These are phyloP conservation scores for Colletotrichum sansevieriae DNA, from an alignment of 2,329 filamentous ascomycete genomes.

Conservation along the genomic window DNA sequence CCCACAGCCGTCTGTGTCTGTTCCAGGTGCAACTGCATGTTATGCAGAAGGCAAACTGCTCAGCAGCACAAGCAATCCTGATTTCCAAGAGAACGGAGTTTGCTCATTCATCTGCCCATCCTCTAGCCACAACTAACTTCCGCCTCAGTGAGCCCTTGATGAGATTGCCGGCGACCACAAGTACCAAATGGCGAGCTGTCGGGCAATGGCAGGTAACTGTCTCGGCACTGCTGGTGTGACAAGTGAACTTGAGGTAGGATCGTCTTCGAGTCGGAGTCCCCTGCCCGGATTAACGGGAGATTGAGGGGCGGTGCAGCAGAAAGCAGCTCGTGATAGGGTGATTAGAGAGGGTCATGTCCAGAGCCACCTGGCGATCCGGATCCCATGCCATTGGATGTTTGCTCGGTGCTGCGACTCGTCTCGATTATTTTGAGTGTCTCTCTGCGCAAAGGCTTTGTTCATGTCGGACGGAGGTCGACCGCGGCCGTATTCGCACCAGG, in stretches of 20 bases:
- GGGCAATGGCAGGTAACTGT: conserved; percentile 31
- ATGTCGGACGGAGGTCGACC: conserved; percentile 6
- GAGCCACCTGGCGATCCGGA: conserved; percentile 30
- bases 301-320: conserved; percentile 33
- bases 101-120: background rate
- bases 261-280: conserved; percentile 16
- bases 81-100: background rate
- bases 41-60: conserved; percentile 13
- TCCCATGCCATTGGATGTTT: conserved; percentile 21
- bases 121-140: background rate
- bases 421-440: background rate
- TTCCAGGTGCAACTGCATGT: conserved; percentile 14
- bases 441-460: conserved; percentile 20
- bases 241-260: conserved; percentile 12
- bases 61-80: conserved; percentile 10
- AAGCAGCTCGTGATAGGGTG: conserved; percentile 21
- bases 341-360: conserved; percentile 17
- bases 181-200: conserved; percentile 8
- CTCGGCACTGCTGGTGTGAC: conserved; percentile 23
- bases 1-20: conserved; percentile 10
- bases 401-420: conserved; percentile 3
- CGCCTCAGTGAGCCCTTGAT: background rate
- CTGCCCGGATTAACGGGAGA: conserved; percentile 38
- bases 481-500: background rate
- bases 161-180: conserved; percentile 23